Evolutionary conservation across 2,329 filamentous ascomycete genomes (phyloP).

Genomic region (Juglanconis juglandina): DNA sequence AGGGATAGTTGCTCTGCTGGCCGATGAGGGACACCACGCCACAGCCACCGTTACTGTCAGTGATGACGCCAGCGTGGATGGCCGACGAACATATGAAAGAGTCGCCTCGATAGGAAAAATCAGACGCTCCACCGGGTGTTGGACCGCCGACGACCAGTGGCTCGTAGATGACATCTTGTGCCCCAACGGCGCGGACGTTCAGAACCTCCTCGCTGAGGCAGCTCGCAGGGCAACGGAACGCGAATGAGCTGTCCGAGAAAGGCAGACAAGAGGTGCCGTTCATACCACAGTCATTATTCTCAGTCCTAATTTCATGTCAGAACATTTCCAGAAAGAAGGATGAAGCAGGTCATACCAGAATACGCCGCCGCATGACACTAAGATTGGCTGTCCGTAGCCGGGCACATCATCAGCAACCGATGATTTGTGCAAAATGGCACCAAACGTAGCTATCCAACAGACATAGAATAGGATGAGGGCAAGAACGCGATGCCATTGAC

Average conservation of each 20-base stretch:
- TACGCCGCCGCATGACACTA: conserved; percentile 4
- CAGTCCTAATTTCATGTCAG: conserved; percentile 9
- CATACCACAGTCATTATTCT: conserved; percentile 13
- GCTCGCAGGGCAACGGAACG: conserved; percentile 15
- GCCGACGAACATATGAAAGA: conserved; percentile 16
- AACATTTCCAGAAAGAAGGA: background rate
- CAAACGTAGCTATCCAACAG: conserved; percentile 16
- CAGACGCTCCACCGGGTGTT: conserved; percentile 1
- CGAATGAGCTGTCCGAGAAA: conserved; percentile 15
- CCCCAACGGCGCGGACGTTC: conserved; percentile 12
- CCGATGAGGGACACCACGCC: conserved; percentile 13
- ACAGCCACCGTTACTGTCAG: conserved; percentile 11
- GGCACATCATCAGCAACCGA: conserved; percentile 7
- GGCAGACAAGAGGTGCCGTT: conserved; percentile 13
- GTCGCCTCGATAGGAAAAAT: conserved; percentile 12
- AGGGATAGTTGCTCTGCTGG: conserved; percentile 33
- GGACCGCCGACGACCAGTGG: conserved; percentile 14
- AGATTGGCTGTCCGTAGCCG: conserved; percentile 10
- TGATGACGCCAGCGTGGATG: conserved; percentile 15
- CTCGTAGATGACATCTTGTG: conserved; percentile 15
- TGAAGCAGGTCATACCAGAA: conserved; percentile 10
- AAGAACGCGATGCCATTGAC: conserved; percentile 9
- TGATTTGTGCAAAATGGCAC: conserved; percentile 11
- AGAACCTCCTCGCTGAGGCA: conserved; percentile 14
- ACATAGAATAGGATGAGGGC: conserved; percentile 13